These are phyloP conservation scores for Saccharomycopsis amapae DNA, from an alignment of 805 yeast genomes.

Conservation along the genomic window DNA sequence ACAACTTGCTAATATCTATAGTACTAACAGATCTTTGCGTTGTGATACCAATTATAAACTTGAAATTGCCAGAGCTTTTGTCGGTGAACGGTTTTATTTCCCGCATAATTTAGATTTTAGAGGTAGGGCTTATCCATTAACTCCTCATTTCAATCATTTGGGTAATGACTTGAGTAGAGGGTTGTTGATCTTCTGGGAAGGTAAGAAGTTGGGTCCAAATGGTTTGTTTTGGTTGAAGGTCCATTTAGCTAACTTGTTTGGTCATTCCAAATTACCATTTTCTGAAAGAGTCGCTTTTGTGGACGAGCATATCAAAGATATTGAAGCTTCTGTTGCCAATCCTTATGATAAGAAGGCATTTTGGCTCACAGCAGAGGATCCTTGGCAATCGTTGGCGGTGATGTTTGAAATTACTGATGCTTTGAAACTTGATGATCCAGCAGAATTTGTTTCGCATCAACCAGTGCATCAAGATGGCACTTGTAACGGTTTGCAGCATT, in stretches of 20 bases:
- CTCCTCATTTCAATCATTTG: slow-evolving; percentile 74
- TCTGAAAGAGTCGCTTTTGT: slow-evolving; percentile 54
- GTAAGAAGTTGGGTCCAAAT: slow-evolving; percentile 53
- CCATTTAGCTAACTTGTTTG: slow-evolving; percentile 66
- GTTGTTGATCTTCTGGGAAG: slow-evolving; percentile 68
- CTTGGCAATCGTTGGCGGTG: slow-evolving; percentile 74
- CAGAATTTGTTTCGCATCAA: slow-evolving; percentile 56
- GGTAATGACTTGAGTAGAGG: slow-evolving; percentile 77
- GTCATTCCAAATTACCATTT: slow-evolving; percentile 66
- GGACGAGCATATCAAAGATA: slow-evolving; percentile 48
- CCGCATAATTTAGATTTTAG: slow-evolving; percentile 79
- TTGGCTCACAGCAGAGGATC: slow-evolving; percentile 74
- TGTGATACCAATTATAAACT: slow-evolving; percentile 91
- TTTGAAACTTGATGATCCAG: slow-evolving; percentile 52
- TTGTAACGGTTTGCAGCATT: slow-evolving; percentile 80
- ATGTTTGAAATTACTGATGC: slow-evolving; percentile 64
- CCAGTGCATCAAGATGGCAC: slow-evolving; percentile 87
- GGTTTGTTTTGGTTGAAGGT: slow-evolving; percentile 73
- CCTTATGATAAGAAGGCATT: slow-evolving; percentile 53
- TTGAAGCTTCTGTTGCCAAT: slow-evolving; percentile 51
- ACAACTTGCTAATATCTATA: slow-evolving; percentile 49
- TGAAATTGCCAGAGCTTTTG: slow-evolving; percentile 89
- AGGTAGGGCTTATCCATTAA: slow-evolving; percentile 77
- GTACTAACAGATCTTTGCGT: slow-evolving; percentile 72
- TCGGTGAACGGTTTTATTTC: slow-evolving; percentile 71